A percentile compares a stretch with the other conserved stretches of the same genome.
Conservation (phyloP, 352 stramenopile species). For the Phytophthora hibernalis region DNA sequence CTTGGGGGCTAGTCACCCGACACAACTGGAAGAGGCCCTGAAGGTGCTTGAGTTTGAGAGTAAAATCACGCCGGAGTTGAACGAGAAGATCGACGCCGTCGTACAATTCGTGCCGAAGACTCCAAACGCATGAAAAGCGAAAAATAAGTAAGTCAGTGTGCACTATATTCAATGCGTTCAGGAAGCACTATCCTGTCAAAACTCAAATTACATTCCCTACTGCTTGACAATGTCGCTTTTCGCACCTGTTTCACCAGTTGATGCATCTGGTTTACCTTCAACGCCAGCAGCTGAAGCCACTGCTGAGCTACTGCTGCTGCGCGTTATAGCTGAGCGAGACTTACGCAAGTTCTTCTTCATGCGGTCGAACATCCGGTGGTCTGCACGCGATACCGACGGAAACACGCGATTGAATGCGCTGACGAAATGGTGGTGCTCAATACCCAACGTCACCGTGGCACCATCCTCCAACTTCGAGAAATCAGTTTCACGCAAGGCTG, state of each 20-base stretch:
- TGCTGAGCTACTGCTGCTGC: constrained; percentile 12
- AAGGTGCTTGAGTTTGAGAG: not conserved
- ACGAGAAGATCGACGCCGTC: constrained; percentile 15
- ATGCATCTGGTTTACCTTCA: not conserved
- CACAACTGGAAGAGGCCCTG: constrained; percentile 1
- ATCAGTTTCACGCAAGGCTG: constrained; percentile 88
- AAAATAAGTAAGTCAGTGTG: constrained; percentile 16
- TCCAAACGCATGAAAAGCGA: not conserved
- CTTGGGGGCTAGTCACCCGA: constrained; percentile 46
- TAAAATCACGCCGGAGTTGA: constrained; percentile 22
- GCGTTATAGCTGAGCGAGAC: constrained; percentile 51
- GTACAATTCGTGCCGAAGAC: constrained; percentile 6
- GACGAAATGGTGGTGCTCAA: constrained; percentile 74
- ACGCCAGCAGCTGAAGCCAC: not conserved
- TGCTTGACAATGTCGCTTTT: constrained; percentile 26
- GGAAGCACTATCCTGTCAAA: constrained; percentile 14
- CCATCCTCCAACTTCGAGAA: constrained; percentile 42
- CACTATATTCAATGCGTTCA: constrained; percentile 25
- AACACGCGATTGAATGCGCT: constrained; percentile 84
- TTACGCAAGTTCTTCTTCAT: constrained; percentile 91
- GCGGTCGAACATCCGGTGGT: constrained; percentile 89
- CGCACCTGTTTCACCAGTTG: constrained; percentile 4
- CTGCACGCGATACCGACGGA: constrained; percentile 82
- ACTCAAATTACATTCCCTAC: constrained; percentile 25
- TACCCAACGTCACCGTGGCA: constrained; percentile 51